Conservation (phyloP, 2,329 filamentous ascomycete genomes). For the Escovopsis sp. region DNA sequence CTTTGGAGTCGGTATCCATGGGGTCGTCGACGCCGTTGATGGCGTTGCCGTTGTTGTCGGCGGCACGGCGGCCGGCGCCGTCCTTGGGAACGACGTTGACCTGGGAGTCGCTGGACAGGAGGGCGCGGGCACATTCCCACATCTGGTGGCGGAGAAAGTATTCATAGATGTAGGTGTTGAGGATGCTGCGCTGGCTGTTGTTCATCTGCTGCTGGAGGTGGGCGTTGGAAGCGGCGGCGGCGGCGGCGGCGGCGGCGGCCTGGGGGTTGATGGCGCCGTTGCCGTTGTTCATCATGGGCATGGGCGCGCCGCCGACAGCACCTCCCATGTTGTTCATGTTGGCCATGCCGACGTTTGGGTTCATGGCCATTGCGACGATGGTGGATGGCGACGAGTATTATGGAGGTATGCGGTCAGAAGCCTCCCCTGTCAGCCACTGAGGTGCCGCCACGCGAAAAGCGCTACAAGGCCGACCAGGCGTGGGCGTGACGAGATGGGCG, state of each 20-base stretch:
- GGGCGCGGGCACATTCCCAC: constrained; percentile 65
- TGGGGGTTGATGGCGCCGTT: constrained; percentile 18
- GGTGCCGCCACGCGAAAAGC: constrained; percentile 20
- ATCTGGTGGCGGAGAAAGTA: constrained; percentile 80
- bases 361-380: constrained; percentile 29
- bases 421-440: constrained; percentile 17
- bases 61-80: constrained; percentile 51
- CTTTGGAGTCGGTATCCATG: constrained; percentile 75
- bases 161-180: constrained; percentile 85
- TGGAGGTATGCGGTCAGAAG: constrained; percentile 7
- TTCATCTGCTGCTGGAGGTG: constrained; percentile 26
- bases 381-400: constrained; percentile 8
- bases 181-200: constrained; percentile 37
- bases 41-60: constrained; percentile 54
- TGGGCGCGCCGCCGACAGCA: constrained; percentile 44
- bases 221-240: constrained; percentile 16
- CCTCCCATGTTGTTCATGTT: constrained; percentile 56
- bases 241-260: constrained; percentile 16
- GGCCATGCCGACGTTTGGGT: constrained; percentile 49
- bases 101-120: constrained; percentile 52
- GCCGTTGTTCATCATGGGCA: constrained; percentile 55
- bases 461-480: constrained; percentile 18
- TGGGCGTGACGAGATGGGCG: constrained; percentile 17
- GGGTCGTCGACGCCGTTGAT: constrained; percentile 58
- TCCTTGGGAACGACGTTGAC: constrained; percentile 50